phyloP scores from a whole-genome alignment of 176 grass and related monocot species.

The Cymbopogon citratus region DNA sequence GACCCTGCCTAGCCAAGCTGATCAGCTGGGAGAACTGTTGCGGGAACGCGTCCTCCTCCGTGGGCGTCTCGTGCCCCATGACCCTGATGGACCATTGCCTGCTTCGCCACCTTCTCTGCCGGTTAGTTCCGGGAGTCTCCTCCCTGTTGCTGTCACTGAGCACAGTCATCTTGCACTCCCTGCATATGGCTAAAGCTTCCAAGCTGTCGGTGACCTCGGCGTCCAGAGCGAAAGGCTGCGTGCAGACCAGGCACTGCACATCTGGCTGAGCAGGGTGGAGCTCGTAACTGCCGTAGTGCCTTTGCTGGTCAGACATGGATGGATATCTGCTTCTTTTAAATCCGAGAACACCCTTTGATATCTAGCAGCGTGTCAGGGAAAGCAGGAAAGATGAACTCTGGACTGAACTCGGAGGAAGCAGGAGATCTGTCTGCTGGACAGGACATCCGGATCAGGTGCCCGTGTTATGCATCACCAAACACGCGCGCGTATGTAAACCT shows the following conservation, averaged over 20 bases:
- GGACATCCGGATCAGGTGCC: neutral
- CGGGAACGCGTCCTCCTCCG: constrained; percentile 43
- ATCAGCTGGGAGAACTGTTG: constrained; percentile 60
- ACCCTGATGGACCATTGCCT: constrained; percentile 8
- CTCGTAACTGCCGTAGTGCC: neutral
- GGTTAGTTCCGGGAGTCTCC: constrained; percentile 20
- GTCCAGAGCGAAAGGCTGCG: constrained; percentile 60
- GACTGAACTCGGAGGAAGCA: neutral
- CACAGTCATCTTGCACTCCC: constrained; percentile 57
- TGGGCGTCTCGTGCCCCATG: constrained; percentile 26
- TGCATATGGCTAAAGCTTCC: constrained; percentile 81
- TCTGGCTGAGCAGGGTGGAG: constrained; percentile 18
- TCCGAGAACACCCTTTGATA: neutral
- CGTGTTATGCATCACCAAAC: neutral
- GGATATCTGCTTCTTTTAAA: neutral
- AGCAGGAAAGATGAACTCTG: too few relatives aligned
- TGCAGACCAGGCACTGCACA: constrained; percentile 72
- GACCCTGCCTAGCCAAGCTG: constrained; percentile 59
- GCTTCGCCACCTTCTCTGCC: constrained; percentile 14
- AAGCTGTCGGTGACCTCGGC: constrained; percentile 57
- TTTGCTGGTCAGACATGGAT: constrained; percentile 28
- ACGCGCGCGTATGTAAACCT: neutral
- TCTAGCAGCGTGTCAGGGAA: neutral
- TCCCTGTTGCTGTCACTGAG: constrained; percentile 33
- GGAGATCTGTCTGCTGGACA: neutral